phyloP scores from a whole-genome alignment of 225 moss, liverwort and hornwort species.

The Thuidium tamariscinum region DNA sequence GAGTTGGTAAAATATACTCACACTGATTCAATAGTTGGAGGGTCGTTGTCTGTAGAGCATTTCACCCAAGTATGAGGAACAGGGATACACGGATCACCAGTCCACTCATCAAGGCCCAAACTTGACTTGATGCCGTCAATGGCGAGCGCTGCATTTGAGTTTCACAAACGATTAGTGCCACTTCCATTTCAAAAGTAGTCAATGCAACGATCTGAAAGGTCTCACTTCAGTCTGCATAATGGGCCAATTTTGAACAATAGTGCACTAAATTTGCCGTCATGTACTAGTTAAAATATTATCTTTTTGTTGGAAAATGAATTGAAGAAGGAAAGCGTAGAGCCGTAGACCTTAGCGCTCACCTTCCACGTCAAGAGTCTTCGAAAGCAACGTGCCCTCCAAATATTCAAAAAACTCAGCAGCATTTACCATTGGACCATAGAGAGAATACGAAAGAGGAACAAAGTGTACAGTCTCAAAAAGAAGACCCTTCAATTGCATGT shows the following conservation, averaged over 20 bases:
- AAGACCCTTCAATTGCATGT: fast-evolving
- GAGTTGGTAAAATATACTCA: not conserved
- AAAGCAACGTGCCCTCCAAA: not conserved
- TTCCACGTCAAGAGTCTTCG: not conserved
- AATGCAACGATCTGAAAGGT: not conserved
- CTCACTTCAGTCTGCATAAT: not conserved
- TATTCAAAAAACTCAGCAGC: not conserved
- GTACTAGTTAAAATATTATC: not conserved
- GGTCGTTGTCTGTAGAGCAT: not conserved
- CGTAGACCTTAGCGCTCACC: not conserved
- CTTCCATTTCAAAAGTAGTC: not conserved
- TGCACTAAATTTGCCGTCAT: not conserved
- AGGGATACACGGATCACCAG: conserved; percentile 10
- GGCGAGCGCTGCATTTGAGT: not conserved
- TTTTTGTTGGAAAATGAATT: not conserved
- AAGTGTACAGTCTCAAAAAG: not conserved
- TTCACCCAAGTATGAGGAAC: conserved; percentile 7
- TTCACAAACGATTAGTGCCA: not conserved
- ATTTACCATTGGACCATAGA: not conserved
- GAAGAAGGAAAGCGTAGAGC: not conserved
- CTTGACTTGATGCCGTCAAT: not conserved
- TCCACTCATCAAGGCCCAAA: not conserved
- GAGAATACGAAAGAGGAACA: not conserved
- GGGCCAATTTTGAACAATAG: not conserved
- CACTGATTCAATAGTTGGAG: not conserved